Evolutionary conservation across 371 early-diverging fungal species (phyloP).

Genomic region (Encephalitozoon hellem): DNA sequence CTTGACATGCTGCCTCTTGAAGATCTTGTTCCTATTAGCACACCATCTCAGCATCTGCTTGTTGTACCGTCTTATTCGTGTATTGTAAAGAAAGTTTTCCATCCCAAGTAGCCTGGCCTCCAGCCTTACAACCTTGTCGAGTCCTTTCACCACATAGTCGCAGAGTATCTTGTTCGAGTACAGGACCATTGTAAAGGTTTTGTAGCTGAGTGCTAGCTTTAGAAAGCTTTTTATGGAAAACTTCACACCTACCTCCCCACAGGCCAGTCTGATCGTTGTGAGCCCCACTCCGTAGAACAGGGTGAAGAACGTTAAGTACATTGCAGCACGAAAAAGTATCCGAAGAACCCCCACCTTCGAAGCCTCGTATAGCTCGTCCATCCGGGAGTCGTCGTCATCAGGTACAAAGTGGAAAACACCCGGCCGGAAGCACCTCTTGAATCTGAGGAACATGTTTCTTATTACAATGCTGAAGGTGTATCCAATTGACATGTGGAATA

Average conservation of each 20-base stretch:
- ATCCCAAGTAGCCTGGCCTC: not conserved
- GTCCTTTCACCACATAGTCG: not conserved
- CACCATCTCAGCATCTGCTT: not conserved
- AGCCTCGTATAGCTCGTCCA: conserved; percentile 3
- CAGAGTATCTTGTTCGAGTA: conserved; percentile 1
- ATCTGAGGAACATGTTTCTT: not conserved
- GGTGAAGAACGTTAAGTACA: not conserved
- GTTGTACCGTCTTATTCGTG: not conserved
- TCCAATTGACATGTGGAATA: not conserved
- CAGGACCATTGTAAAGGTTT: not conserved
- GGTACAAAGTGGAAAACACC: conserved; percentile 2
- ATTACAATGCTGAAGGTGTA: not conserved
- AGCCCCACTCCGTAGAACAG: not conserved
- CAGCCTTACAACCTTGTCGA: not conserved
- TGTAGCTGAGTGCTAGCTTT: not conserved
- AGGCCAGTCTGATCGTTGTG: not conserved
- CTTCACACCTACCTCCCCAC: not conserved
- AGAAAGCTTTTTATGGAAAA: not conserved
- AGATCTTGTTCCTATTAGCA: conserved; percentile 2
- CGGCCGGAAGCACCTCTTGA: conserved; percentile 5
- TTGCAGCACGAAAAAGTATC: not conserved
- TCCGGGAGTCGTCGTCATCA: not conserved
- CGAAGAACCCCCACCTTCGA: not conserved
- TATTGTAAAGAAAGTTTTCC: not conserved
- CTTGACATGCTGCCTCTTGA: not conserved